A percentile compares a stretch with the other conserved stretches of the same genome.
Conservation (phyloP, 2,329 filamentous ascomycete species). For the Exophiala dermatitidis region DNA sequence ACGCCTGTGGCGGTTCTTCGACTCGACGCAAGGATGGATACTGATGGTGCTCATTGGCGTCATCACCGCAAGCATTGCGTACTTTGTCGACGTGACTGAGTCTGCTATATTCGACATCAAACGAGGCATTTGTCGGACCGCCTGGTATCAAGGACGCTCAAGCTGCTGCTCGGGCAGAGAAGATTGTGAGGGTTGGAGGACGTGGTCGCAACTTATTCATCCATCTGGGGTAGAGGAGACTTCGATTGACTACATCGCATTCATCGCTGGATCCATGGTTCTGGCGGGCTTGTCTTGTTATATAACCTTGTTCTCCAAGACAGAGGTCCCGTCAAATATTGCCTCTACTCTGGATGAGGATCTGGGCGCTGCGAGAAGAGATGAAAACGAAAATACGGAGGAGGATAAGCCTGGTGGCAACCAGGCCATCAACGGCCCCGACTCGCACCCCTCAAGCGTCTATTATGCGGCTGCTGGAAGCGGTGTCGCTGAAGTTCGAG, state of each 20-base stretch:
- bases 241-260: conserved; percentile 73
- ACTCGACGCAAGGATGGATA: conserved; percentile 89
- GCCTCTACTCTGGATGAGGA: conserved; percentile 83
- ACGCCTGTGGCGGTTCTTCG: conserved; percentile 67
- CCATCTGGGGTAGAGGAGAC: conserved; percentile 41
- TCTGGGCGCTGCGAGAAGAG: conserved; percentile 54
- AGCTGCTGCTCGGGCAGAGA: conserved; percentile 53
- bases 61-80: conserved; percentile 76
- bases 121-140: conserved; percentile 68
- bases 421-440: conserved; percentile 34
- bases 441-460: conserved; percentile 42
- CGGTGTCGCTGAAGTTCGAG: conserved; percentile 93
- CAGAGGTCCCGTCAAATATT: conserved; percentile 80
- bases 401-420: conserved; percentile 37
- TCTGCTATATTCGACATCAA: conserved; percentile 83
- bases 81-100: conserved; percentile 82
- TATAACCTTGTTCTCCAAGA: conserved; percentile 84
- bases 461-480: conserved; percentile 96
- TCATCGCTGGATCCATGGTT: conserved; percentile 62
- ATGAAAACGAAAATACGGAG: conserved; percentile 36
- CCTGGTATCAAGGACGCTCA: conserved; percentile 68
- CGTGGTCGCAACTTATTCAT: conserved; percentile 59
- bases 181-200: conserved; percentile 53
- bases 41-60: conserved; percentile 84
- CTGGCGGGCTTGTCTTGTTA: conserved; percentile 68